These are phyloP conservation scores for Suhomyces anneliseae DNA, from an alignment of 1,139 yeast species.

Conservation along the genomic window DNA sequence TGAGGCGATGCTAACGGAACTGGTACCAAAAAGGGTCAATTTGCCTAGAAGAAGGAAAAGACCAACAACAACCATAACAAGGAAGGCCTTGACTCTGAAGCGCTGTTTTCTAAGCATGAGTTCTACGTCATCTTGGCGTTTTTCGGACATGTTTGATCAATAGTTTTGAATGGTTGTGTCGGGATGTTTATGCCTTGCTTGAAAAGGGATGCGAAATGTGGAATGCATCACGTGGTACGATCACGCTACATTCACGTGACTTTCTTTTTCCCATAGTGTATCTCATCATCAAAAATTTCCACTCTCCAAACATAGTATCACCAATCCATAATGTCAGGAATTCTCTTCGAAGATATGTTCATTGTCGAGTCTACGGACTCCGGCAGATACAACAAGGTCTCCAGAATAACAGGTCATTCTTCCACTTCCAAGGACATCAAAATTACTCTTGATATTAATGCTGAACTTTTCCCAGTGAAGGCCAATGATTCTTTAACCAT, in stretches of 20 bases:
- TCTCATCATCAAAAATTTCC: slow-evolving; percentile 8
- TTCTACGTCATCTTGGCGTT: neutral
- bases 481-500: slow-evolving; percentile 82
- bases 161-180: neutral
- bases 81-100: slow-evolving; percentile 6
- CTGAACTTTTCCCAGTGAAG: slow-evolving; percentile 86
- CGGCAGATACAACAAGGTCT: slow-evolving; percentile 89
- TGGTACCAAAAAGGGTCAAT: neutral
- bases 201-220: neutral
- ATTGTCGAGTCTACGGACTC: slow-evolving; percentile 81
- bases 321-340: slow-evolving; percentile 60
- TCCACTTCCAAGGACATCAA: slow-evolving; percentile 81
- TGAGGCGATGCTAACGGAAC: neutral
- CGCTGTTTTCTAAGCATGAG: slow-evolving; percentile 7
- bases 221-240: neutral
- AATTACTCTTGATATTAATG: slow-evolving; percentile 86
- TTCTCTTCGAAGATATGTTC: slow-evolving; percentile 92
- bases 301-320: neutral
- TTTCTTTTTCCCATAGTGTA: neutral
- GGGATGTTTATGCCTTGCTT: neutral
- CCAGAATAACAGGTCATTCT: slow-evolving; percentile 86
- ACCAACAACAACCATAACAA: slow-evolving; percentile 1
- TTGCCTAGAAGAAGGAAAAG: slow-evolving; percentile 2
- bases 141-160: slow-evolving; percentile 2
- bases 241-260: neutral